A percentile compares a stretch with the other conserved stretches of the same genome.
Conservation (phyloP, 345 rosid species). For the Sapria himalayana region DNA sequence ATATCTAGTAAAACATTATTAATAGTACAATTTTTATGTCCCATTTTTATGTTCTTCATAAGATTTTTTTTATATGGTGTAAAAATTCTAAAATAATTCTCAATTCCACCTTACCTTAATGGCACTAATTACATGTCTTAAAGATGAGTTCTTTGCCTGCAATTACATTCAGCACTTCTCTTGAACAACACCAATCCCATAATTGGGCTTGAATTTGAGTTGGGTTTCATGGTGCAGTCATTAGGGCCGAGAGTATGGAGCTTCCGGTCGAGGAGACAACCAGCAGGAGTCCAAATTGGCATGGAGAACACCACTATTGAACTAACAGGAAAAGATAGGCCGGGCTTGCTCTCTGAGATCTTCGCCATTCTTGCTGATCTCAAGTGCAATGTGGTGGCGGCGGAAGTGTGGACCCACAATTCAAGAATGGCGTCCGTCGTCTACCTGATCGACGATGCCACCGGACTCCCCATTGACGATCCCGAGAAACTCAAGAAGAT, state of each 20-base stretch:
- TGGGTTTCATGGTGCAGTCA: constrained; percentile 22
- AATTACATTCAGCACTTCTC: too few species aligned
- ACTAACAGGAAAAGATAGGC: constrained; percentile 56
- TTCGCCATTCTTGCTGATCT: constrained; percentile 57
- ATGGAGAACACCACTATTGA: constrained; percentile 42
- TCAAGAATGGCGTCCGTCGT: constrained; percentile 70
- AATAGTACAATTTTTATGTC: too few species aligned
- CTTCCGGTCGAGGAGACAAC: constrained; percentile 41
- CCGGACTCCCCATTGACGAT: constrained; percentile 33
- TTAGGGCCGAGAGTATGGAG: constrained; percentile 36
- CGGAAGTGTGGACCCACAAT: constrained; percentile 83
- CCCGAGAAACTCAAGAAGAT: constrained; percentile 32
- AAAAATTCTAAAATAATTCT: too few species aligned
- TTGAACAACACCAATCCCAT: too few species aligned
- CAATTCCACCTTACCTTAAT: too few species aligned
- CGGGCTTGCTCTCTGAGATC: constrained; percentile 66
- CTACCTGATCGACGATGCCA: constrained; percentile 35
- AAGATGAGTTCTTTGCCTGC: too few species aligned
- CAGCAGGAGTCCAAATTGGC: constrained; percentile 45
- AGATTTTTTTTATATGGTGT: too few species aligned
- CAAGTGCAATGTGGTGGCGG: constrained; percentile 52
- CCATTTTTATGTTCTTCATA: too few species aligned
- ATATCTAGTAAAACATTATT: too few species aligned
- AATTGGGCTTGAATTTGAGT: too few species aligned
- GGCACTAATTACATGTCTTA: too few species aligned